Evolutionary conservation across 768 basidiomycete species (phyloP), one percentile per base, ranked within the genome.

Genomic region (Pleurotus tuber-regium): DNA sequence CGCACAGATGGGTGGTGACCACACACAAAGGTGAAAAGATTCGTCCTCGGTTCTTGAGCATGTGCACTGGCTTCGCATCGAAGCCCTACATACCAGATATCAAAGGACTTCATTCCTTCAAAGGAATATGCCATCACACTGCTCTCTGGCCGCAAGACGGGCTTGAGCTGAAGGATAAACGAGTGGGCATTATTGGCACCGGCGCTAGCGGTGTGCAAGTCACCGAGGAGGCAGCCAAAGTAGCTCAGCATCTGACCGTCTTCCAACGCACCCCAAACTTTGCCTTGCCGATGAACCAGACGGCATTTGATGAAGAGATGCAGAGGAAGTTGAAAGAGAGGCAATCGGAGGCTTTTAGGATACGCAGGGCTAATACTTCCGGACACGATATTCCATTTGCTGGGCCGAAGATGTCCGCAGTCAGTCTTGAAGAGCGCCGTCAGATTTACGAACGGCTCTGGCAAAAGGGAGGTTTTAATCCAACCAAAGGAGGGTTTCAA

Each of bases 291-390:
- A 60, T 77, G 85, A 8, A 74, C 69, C 18, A 92, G 65, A 9
- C 67, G 71, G 53, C 84, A 89, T 44, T 94, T 87, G 1, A 76
- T 73, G 9, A 70, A 72, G 53, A 40, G 14, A 48, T 36, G 29
- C 55, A 61, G 29, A 50, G 51, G 5, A 46, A 41, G 38, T 57
- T 59, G 57, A 47, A 35, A 29, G 46, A 31, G 4, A 1, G 23
- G 14, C 46, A 47, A 23, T 7, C 30, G 9, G 59, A 63, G 1
- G 43, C 49, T 8, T 43, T 63, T n/a, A 56, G 59, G 10, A 51
- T 53, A 5, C 59, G 61, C 6, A 31, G 46, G 29, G 10, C 23
- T 28, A 33, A 33, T 21, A 19, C 18, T 10, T 47, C 46, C 11
- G 46, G 46, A 33, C 46, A 31, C 18, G 31, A 47, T 10, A 47